Conservation (phyloP, 164 flowering plant genomes). For the Vitis amurensis region DNA sequence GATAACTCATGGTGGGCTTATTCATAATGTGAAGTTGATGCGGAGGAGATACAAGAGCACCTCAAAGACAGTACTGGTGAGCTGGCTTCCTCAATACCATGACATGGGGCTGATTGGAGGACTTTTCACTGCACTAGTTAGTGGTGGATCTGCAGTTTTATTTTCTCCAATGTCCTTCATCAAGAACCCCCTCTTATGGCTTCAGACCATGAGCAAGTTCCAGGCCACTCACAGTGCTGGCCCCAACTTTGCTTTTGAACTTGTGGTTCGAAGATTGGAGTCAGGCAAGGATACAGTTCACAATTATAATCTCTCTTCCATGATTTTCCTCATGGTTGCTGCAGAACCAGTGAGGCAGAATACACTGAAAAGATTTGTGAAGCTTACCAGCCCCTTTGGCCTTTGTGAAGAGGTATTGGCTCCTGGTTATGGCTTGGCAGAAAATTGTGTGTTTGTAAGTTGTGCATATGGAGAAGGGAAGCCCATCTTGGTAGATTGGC, state of each 20-base stretch:
- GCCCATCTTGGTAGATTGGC: conserved; percentile 75
- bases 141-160: conserved; percentile 70
- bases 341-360: conserved; percentile 84
- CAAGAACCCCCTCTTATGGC: conserved; percentile 79
- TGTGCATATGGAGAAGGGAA: conserved; percentile 73
- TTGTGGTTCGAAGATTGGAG: conserved; percentile 62
- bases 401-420: conserved; percentile 70
- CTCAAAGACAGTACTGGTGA: conserved; percentile 65
- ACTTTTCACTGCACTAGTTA: conserved; percentile 67
- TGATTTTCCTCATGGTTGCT: conserved; percentile 79
- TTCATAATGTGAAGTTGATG: conserved; percentile 83
- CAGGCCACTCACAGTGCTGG: conserved; percentile 80
- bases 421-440: conserved; percentile 87
- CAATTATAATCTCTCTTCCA: conserved; percentile 62
- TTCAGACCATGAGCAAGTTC: conserved; percentile 60
- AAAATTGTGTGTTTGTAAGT: conserved; percentile 78
- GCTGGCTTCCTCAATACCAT: conserved; percentile 94
- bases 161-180: conserved; percentile 82
- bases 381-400: conserved; percentile 55
- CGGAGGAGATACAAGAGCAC: conserved; percentile 63
- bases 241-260: conserved; percentile 81
- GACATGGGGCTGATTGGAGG: conserved; percentile 91
- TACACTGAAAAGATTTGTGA: conserved; percentile 62
- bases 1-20: conserved; percentile 81
- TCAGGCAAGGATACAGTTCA: conserved; percentile 36